Evolutionary conservation across 2,329 filamentous ascomycete species (phyloP).

Genomic region (Sclerotinia sclerotiorum): DNA sequence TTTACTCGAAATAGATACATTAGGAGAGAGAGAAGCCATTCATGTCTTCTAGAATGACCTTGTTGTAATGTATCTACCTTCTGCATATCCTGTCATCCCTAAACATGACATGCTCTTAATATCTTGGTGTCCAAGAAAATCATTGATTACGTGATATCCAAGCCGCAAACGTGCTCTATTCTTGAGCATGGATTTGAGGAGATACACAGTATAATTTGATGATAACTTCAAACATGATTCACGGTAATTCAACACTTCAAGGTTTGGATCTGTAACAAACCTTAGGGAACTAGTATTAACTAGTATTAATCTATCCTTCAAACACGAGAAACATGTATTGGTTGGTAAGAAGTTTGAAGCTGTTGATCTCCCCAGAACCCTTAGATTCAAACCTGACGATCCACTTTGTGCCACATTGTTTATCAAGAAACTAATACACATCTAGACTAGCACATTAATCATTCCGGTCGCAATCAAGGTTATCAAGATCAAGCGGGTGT

Average conservation of each 20-base stretch:
- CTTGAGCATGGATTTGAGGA: slow-evolving; percentile 11
- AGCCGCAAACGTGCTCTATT: slow-evolving; percentile 19
- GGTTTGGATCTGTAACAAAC: not conserved
- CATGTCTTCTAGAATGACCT: not conserved
- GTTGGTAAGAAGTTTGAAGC: not conserved
- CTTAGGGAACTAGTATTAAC: too few relatives aligned
- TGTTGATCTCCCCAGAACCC: slow-evolving; percentile 9
- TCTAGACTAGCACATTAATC: not conserved
- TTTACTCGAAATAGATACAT: not conserved
- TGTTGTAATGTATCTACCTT: not conserved
- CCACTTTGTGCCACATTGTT: not conserved
- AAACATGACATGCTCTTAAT: not conserved
- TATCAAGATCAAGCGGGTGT: not conserved
- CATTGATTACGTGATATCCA: slow-evolving; percentile 14
- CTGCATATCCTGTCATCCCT: not conserved
- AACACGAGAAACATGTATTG: slow-evolving; percentile 13
- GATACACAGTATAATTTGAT: too few relatives aligned
- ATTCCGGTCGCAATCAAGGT: slow-evolving; percentile 19
- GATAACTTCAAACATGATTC: not conserved
- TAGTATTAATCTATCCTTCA: not conserved
- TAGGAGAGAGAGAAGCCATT: not conserved
- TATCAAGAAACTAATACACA: not conserved
- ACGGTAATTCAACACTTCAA: not conserved
- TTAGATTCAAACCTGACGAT: not conserved
- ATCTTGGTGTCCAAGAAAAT: not conserved